Evolutionary conservation across 441 rosid species (phyloP), one percentile per base, ranked within the genome.

Genomic region (Populus hybrid): DNA sequence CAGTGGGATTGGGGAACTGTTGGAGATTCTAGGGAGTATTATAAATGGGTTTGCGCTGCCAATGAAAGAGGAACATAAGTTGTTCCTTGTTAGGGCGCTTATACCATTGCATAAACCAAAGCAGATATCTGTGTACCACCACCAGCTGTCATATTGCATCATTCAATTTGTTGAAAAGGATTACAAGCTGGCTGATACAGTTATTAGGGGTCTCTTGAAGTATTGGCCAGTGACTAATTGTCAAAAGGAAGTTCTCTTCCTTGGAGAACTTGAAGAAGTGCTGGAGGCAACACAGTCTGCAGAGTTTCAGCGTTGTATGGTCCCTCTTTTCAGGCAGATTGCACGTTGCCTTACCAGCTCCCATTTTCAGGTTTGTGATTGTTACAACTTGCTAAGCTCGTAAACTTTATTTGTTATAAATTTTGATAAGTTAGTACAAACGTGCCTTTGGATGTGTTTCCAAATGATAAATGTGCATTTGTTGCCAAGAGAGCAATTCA

Each of bases 31-130:
- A 32, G 98, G 98, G 67, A 95, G 99, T 82, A 93, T 95, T 66
- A 92, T 93, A 40, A 95, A 95, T 86, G 99, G 99, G 50, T 95
- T 95, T 85, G 97, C 99, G 0, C 79, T 95, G 88, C 99, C 99
- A 3, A 93, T 95, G 98, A 95, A 95, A 76, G 97, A 93, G 84
- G 99, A 95, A 85, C 99, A 95, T 75, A 95, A 95, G 84, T 70
- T 95, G 67, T 95, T 95, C 70, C 90, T 95, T 82, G 92, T 91
- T 26, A 84, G 96, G 85, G 98, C 95, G 4, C 92, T 95, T 87
- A 85, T 93, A 77, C 98, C 99, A 4, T 78, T 95, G 85, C 99
- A 93, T 84, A 95, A 95, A 82, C 99, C 99, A 0, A 93, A 95
- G 82, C 86, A 90, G 0, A 80, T 92, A n/a, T 70, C 88, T 23